Conservation (phyloP, 331 rosid species). For the Dryas integrifolia region DNA sequence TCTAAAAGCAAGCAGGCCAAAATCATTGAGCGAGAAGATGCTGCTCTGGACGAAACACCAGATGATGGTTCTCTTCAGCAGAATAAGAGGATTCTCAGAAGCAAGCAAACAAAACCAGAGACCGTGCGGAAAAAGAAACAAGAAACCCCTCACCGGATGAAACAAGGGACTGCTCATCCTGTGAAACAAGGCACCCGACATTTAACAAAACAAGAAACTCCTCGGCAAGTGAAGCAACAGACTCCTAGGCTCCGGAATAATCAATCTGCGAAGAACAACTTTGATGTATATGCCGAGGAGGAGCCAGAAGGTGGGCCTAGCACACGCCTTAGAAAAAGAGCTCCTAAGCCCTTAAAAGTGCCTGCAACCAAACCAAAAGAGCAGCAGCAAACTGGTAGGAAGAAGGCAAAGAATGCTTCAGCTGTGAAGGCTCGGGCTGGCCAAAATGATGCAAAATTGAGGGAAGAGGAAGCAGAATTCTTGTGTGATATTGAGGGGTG, state of each 20-base stretch:
- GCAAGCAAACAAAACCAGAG: slow-evolving; percentile 42
- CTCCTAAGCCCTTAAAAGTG: slow-evolving; percentile 41
- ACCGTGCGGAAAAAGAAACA: slow-evolving; percentile 38
- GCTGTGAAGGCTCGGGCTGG: slow-evolving; percentile 47
- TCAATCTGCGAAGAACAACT: slow-evolving; percentile 34
- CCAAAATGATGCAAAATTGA: slow-evolving; percentile 34
- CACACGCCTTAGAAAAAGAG: slow-evolving; percentile 81
- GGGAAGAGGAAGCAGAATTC: slow-evolving; percentile 54
- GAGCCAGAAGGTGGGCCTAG: slow-evolving; percentile 76
- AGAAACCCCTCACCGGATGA: slow-evolving; percentile 38
- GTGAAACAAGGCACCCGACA: slow-evolving; percentile 41
- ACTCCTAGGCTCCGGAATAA: slow-evolving; percentile 36
- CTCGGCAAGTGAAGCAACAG: slow-evolving; percentile 43
- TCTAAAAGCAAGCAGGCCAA: slow-evolving; percentile 50
- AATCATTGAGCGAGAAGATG: slow-evolving; percentile 38
- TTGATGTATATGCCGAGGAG: slow-evolving; percentile 45
- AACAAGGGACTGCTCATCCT: slow-evolving; percentile 40
- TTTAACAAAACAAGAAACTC: slow-evolving; percentile 37
- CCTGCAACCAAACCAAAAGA: slow-evolving; percentile 47
- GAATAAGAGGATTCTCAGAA: slow-evolving; percentile 31
- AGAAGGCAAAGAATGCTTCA: slow-evolving; percentile 53
- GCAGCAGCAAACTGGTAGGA: slow-evolving; percentile 49
- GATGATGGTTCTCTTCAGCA: slow-evolving; percentile 23
- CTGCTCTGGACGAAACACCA: slow-evolving; percentile 29
- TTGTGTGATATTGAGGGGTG: slow-evolving; percentile 87